phyloP scores from a whole-genome alignment of 2,329 filamentous ascomycete genomes.

The Emergomyces orientalis region DNA sequence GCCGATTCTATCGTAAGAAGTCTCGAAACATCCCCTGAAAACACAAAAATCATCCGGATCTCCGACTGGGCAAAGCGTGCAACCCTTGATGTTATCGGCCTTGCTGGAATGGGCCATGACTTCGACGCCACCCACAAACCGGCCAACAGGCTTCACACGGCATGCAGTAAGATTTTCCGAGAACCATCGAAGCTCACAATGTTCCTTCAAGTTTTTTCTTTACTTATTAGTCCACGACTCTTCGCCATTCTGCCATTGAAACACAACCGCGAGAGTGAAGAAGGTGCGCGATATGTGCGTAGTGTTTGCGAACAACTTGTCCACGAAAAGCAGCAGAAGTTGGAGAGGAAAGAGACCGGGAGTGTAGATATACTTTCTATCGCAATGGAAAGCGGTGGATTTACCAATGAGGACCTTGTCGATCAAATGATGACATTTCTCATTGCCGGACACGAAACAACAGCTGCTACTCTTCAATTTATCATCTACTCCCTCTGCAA shows the following conservation, averaged over 20 bases:
- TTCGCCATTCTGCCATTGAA: not conserved
- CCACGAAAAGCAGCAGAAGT: conserved; percentile 53
- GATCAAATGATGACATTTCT: conserved; percentile 89
- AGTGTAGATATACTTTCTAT: conserved; percentile 67
- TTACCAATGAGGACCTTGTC: conserved; percentile 69
- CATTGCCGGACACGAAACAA: conserved; percentile 73
- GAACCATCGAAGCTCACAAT: conserved; percentile 9
- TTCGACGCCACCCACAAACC: conserved; percentile 58
- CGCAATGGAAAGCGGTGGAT: conserved; percentile 64
- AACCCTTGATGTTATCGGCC: conserved; percentile 66
- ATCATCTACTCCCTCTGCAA: conserved; percentile 59
- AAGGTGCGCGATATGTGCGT: conserved; percentile 52
- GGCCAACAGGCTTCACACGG: conserved; percentile 46
- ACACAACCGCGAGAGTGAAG: conserved; percentile 56
- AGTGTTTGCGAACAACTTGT: conserved; percentile 60
- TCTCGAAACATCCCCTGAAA: conserved; percentile 27
- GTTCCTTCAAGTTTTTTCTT: conserved; percentile 26
- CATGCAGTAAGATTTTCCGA: conserved; percentile 24
- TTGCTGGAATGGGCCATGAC: conserved; percentile 61
- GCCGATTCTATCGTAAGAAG: conserved; percentile 49
- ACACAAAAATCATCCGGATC: conserved; percentile 43
- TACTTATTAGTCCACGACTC: not conserved
- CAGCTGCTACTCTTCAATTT: conserved; percentile 67
- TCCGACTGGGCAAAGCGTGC: conserved; percentile 55
- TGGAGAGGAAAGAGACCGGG: conserved; percentile 39